Conservation (phyloP, 2,329 filamentous ascomycete genomes). For the Lasiodiplodia gonubiensis region DNA sequence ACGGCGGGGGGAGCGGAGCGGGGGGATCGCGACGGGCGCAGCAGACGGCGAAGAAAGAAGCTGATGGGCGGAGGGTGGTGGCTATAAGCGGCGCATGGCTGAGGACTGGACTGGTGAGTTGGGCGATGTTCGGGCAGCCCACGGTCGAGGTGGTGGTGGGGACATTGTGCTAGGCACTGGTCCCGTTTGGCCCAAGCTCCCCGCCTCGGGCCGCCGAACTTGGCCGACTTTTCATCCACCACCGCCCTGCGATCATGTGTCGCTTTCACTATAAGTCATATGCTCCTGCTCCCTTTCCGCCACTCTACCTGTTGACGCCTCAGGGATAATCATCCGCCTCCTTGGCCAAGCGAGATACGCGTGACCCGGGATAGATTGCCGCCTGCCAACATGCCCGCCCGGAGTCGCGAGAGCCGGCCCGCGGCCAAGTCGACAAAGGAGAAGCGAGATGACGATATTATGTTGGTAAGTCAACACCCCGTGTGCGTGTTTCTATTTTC, state of each 20-base stretch:
- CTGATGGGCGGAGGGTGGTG: background rate
- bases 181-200: slow-evolving; percentile 1
- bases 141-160: slow-evolving; percentile 17
- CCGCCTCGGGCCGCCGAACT: slow-evolving; percentile 3
- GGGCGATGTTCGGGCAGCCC: slow-evolving; percentile 2
- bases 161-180: background rate
- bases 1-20: background rate
- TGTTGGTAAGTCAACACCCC: slow-evolving; percentile 33
- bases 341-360: slow-evolving; percentile 23
- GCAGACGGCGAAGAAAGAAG: background rate
- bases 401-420: slow-evolving; percentile 6
- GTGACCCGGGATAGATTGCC: background rate
- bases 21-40: background rate
- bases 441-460: slow-evolving; percentile 43
- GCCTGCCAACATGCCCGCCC: slow-evolving; percentile 10
- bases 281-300: background rate
- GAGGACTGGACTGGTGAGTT: background rate
- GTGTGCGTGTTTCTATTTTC: background rate
- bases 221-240: slow-evolving; percentile 15
- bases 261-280: background rate
- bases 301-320: background rate
- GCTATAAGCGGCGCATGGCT: slow-evolving; percentile 24
- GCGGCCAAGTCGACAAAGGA: slow-evolving; percentile 29
- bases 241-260: background rate
- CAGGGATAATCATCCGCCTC: slow-evolving; percentile 7